Conservation (phyloP, 2,329 filamentous ascomycete species). For the Penicillium hordei region DNA sequence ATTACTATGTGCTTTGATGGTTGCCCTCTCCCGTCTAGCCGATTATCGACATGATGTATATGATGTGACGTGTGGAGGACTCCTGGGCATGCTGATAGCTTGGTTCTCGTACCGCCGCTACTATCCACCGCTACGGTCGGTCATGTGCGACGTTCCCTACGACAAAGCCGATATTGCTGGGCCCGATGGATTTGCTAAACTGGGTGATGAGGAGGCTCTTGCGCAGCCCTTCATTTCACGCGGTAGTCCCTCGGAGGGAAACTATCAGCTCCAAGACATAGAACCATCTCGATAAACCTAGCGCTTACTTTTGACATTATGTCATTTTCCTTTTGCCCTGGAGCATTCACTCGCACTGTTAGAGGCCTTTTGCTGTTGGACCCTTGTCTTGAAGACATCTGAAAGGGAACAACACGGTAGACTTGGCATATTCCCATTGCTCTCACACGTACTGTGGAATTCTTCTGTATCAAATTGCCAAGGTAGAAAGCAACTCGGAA, state of each 20-base stretch:
- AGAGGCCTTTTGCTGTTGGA: not conserved
- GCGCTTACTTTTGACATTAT: not conserved
- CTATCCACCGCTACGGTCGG: constrained; percentile 55
- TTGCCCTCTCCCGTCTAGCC: constrained; percentile 62
- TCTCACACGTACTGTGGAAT: not conserved
- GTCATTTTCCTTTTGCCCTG: not conserved
- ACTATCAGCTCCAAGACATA: constrained; percentile 27
- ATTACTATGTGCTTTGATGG: constrained; percentile 57
- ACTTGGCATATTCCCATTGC: not conserved
- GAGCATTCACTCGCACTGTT: not conserved
- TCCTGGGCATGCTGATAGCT: constrained; percentile 56
- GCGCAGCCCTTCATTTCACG: constrained; percentile 15
- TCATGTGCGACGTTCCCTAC: constrained; percentile 55
- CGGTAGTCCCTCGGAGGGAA: constrained; percentile 21
- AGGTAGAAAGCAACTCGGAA: no score
- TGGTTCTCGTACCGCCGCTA: constrained; percentile 62
- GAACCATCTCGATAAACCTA: constrained; percentile 8
- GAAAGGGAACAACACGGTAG: not conserved
- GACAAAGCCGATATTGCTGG: constrained; percentile 27
- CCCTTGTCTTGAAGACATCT: not conserved
- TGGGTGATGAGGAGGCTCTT: constrained; percentile 37
- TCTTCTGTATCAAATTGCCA: not conserved
- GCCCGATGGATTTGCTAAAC: constrained; percentile 31
- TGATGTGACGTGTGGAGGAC: constrained; percentile 58
- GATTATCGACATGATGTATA: constrained; percentile 66